Conservation (phyloP, 2,329 filamentous ascomycete genomes). For the Aspergillus brunneoviolaceus region DNA sequence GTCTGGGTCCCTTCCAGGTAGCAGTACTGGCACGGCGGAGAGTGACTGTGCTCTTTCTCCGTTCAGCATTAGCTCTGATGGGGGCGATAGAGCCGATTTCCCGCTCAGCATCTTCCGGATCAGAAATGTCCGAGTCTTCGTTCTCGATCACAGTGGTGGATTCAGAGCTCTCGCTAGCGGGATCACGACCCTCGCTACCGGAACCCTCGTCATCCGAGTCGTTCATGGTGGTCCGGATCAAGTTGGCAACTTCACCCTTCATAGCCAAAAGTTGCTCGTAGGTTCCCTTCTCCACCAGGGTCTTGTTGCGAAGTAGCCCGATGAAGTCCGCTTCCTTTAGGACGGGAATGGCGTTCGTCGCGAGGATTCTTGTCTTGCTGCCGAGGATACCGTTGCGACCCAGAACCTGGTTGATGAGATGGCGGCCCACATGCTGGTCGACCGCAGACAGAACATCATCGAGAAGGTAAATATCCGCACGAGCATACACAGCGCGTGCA, state of each 20-base stretch:
- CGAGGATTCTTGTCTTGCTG: constrained; percentile 86
- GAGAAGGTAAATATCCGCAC: constrained; percentile 92
- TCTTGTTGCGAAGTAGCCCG: constrained; percentile 76
- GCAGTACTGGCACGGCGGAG: constrained; percentile 87
- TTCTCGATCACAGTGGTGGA: constrained; percentile 53
- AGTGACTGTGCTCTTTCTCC: constrained; percentile 70
- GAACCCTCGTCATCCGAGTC: constrained; percentile 44
- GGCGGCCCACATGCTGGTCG: constrained; percentile 94
- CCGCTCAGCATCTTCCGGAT: constrained; percentile 65
- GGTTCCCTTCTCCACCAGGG: constrained; percentile 81
- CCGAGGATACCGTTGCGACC: constrained; percentile 78
- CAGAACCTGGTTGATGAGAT: constrained; percentile 92
- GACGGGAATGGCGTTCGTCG: constrained; percentile 92
- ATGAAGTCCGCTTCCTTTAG: constrained; percentile 88
- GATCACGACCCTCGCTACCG: constrained; percentile 55
- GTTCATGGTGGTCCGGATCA: constrained; percentile 71
- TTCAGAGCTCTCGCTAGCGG: constrained; percentile 67
- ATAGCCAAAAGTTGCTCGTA: constrained; percentile 89
- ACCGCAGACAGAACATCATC: constrained; percentile 95
- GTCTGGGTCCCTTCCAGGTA: constrained; percentile 81
- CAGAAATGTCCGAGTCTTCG: constrained; percentile 51
- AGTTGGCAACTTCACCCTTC: constrained; percentile 83
- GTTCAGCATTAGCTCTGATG: constrained; percentile 66
- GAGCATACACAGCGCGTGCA: constrained; percentile 90
- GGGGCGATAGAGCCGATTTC: constrained; percentile 71